Evolutionary conservation across 495 filamentous ascomycete species (phyloP).

Genomic region (Penicillium parvum): DNA sequence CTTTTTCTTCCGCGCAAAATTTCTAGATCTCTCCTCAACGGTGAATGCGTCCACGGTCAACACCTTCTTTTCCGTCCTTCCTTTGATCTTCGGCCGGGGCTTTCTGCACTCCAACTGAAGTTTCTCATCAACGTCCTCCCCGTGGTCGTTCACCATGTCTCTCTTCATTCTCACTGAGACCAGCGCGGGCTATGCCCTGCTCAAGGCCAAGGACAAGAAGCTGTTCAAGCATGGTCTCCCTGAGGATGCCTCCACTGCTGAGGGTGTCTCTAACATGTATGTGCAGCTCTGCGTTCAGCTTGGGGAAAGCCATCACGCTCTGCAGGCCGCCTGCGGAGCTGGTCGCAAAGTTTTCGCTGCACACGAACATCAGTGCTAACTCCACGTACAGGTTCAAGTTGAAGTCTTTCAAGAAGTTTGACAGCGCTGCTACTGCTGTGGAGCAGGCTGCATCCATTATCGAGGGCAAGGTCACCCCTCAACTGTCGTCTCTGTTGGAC

Average conservation of each 20-base stretch:
- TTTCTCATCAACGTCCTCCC: conserved; percentile 24
- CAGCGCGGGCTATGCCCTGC: conserved; percentile 91
- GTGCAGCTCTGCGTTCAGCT: conserved; percentile 28
- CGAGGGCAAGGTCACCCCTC: conserved; percentile 94
- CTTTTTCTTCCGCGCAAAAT: conserved; percentile 32
- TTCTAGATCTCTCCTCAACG: conserved; percentile 29
- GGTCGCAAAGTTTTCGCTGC: conserved; percentile 26
- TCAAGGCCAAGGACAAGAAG: conserved; percentile 98
- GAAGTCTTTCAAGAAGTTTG: conserved; percentile 96
- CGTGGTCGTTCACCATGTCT: conserved; percentile 54
- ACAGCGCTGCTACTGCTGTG: conserved; percentile 77
- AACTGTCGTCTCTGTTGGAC: conserved; percentile 75
- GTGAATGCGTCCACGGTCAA: conserved; percentile 23
- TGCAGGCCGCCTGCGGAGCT: conserved; percentile 2
- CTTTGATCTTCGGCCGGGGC: conserved; percentile 15
- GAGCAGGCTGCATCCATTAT: conserved; percentile 83
- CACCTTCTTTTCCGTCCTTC: conserved; percentile 18
- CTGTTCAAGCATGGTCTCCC: conserved; percentile 79
- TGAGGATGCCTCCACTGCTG: conserved; percentile 69
- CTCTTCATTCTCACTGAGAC: conserved; percentile 87
- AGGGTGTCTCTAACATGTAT: conserved; percentile 84
- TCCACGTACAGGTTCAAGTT: conserved; percentile 67
- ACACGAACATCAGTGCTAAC: conserved; percentile 24
- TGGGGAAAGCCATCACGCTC: conserved; percentile 7
- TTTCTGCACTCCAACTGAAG: conserved; percentile 14